A percentile compares a stretch with the other conserved stretches of the same genome.
phyloP scores from a whole-genome alignment of 2,329 filamentous ascomycete species.

The Trichothecium roseum region DNA sequence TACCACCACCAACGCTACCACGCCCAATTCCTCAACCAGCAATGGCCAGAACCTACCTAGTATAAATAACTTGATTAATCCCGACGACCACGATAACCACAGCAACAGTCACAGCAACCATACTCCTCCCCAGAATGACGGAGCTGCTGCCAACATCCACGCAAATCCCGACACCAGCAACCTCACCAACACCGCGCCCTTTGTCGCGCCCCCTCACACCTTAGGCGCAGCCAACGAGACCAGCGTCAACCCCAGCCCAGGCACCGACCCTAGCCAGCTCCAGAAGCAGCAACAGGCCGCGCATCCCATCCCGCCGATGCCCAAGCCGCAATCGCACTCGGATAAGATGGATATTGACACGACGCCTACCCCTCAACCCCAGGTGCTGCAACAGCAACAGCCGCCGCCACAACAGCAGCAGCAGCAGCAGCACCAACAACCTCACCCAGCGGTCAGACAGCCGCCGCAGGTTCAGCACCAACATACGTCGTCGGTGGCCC shows the following conservation, averaged over 20 bases:
- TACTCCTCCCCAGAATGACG: slow-evolving; percentile 26
- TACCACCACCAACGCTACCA: slow-evolving; percentile 20
- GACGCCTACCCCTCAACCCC: slow-evolving; percentile 8
- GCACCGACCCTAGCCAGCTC: slow-evolving; percentile 21
- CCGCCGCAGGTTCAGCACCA: slow-evolving; percentile 16
- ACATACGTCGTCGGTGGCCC: slow-evolving; percentile 26
- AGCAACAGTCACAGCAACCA: slow-evolving; percentile 2
- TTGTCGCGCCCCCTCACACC: slow-evolving; percentile 11
- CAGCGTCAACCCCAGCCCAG: slow-evolving; percentile 23
- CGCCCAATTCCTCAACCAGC: slow-evolving; percentile 21
- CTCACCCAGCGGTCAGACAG: slow-evolving; percentile 1
- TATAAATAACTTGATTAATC: slow-evolving; percentile 77
- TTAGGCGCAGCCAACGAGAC: slow-evolving; percentile 11
- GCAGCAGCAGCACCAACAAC: slow-evolving; percentile 16
- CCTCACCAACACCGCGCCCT: slow-evolving; percentile 8
- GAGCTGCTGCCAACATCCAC: slow-evolving; percentile 13
- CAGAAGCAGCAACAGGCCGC: slow-evolving; percentile 27
- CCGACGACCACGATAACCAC: slow-evolving; percentile 17
- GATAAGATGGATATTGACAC: background rate
- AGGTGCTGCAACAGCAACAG: slow-evolving; percentile 10
- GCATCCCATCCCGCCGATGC: slow-evolving; percentile 8
- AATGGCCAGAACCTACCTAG: slow-evolving; percentile 63
- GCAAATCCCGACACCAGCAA: slow-evolving; percentile 9
- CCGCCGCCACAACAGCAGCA: too few species aligned
- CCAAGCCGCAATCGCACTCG: slow-evolving; percentile 8